phyloP scores from a whole-genome alignment of 108 stramenopile species.

The Pseudonitzschia multistriata region DNA sequence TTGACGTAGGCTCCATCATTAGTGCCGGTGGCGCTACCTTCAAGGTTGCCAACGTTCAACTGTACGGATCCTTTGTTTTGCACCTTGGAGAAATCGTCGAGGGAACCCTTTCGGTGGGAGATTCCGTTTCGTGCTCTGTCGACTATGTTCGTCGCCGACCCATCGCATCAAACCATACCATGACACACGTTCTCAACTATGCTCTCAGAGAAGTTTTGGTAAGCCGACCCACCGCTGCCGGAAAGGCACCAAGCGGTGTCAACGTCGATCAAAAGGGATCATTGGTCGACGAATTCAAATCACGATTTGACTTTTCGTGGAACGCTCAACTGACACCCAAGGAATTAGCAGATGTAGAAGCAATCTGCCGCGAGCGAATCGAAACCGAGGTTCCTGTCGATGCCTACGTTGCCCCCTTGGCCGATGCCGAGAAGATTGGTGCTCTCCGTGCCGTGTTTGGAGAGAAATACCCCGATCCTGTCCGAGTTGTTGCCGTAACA shows the following conservation, averaged over 20 bases:
- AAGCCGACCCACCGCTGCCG: slow-evolving; percentile 41
- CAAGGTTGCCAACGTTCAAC: slow-evolving; percentile 81
- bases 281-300: slow-evolving; percentile 90
- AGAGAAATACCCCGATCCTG: slow-evolving; percentile 99
- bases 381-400: slow-evolving; percentile 68
- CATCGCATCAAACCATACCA: slow-evolving; percentile 98
- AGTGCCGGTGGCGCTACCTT: slow-evolving; percentile 46
- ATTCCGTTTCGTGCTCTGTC: slow-evolving; percentile 79
- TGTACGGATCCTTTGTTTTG: slow-evolving; percentile 90
- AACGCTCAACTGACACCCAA: slow-evolving; percentile 71
- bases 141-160: slow-evolving; percentile 94
- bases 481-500: slow-evolving; percentile 95
- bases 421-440: slow-evolving; percentile 83
- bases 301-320: slow-evolving; percentile 98
- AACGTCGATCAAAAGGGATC: slow-evolving; percentile 97
- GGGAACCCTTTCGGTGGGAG: slow-evolving; percentile 78
- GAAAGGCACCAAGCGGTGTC: slow-evolving; percentile 27
- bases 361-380: slow-evolving; percentile 59
- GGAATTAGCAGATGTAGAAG: slow-evolving; percentile 78
- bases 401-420: slow-evolving; percentile 79
- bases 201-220: slow-evolving; percentile 89
- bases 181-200: slow-evolving; percentile 98
- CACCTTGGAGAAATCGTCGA: slow-evolving; percentile 81
- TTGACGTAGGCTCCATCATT: slow-evolving; percentile 85
- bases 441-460: slow-evolving; percentile 97